Percentiles rank a stretch among this genome's conserved stretches.
phyloP scores from a whole-genome alignment of 1,284 basidiomycete genomes.

The Heterobasidion occidentale region DNA sequence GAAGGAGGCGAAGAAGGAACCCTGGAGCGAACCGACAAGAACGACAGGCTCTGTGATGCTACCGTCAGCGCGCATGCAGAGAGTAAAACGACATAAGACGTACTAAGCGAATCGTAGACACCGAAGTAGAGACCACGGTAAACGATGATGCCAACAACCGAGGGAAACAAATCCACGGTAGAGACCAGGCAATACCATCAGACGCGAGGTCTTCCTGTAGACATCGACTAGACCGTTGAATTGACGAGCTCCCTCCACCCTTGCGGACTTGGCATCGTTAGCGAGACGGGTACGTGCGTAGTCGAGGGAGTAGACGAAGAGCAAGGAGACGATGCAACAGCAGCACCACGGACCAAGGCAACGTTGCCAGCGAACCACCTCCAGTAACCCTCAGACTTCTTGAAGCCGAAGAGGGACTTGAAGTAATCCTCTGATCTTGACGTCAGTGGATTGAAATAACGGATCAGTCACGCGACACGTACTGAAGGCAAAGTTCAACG shows the following conservation, averaged over 20 bases:
- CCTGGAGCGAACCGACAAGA: constrained; percentile 82
- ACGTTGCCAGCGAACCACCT: constrained; percentile 89
- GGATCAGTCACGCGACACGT: constrained; percentile 22
- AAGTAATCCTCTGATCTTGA: constrained; percentile 81
- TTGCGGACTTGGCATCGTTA: constrained; percentile 92
- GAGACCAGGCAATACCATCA: constrained; percentile 83
- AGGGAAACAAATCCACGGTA: constrained; percentile 93
- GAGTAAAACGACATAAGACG: constrained; percentile 20
- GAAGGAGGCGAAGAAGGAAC: constrained; percentile 90
- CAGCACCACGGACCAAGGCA: constrained; percentile 95
- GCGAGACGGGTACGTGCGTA: constrained; percentile 97
- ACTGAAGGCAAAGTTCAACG: constrained; percentile 95
- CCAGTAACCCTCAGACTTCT: constrained; percentile 86
- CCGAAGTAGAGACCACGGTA: constrained; percentile 97
- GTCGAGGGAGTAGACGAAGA: constrained; percentile 97
- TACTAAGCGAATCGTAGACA: constrained; percentile 90
- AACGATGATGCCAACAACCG: constrained; percentile 92
- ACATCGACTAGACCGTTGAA: constrained; percentile 96
- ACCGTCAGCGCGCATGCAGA: constrained; percentile 10
- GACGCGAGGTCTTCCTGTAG: constrained; percentile 90
- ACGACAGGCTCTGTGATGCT: constrained; percentile 72
- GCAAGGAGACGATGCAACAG: constrained; percentile 94
- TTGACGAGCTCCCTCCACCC: constrained; percentile 86
- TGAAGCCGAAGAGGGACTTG: constrained; percentile 91
- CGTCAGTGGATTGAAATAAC: constrained; percentile 15